Base-by-base conservation (phyloP, 1,139 yeast genomes). In the Candida labiduridarum region DNA sequence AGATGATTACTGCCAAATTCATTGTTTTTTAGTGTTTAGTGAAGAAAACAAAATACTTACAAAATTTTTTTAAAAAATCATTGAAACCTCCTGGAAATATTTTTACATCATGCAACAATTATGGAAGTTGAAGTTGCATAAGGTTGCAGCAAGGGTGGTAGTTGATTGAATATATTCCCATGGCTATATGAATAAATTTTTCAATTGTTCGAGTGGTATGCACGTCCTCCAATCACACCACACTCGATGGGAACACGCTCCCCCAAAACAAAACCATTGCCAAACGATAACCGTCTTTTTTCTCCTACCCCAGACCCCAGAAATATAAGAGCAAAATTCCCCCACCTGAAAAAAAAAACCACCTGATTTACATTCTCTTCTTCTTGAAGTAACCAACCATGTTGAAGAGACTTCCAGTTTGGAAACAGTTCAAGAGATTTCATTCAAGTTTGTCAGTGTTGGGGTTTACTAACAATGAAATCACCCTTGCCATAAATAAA, bases 281-380 rank as follows among this genome's bases (percentile, higher is more conserved):
- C 25, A 18, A 16, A 14, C 27, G 33, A 25, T 25, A 25, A 9
- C 29, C 8, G 6, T 7, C 8, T 2, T 25, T 7, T 25, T 25
- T 2, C 10, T 25, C 8, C 10, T 25, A 19, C 29, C 29, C 30
- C n/a, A 22, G 15, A 29, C 33, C 43, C 31, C 43, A 27, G 43
- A 29, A 41, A 41, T 14, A 29, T 12, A 25, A 16, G 14, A 30
- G 69, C 78, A 78, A 73, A 73, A 78, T 70, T 78, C 77, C 77
- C 78, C 79, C 79, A 71, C 78, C 78, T 78, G 68, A 72, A 78
- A 73, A 19, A 36, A n/a, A 38, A 38, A 38, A 38, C 41, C 41
- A 38, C 41, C 41, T 38, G 41, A 38, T 38, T 19, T 36, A 4
- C 22, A 10, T 38, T 19, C 6, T n/a, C 12, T 38, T n/a, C n/a